Evolutionary conservation across 495 filamentous ascomycete species (phyloP).

Genomic region (Penicillium angulare): DNA sequence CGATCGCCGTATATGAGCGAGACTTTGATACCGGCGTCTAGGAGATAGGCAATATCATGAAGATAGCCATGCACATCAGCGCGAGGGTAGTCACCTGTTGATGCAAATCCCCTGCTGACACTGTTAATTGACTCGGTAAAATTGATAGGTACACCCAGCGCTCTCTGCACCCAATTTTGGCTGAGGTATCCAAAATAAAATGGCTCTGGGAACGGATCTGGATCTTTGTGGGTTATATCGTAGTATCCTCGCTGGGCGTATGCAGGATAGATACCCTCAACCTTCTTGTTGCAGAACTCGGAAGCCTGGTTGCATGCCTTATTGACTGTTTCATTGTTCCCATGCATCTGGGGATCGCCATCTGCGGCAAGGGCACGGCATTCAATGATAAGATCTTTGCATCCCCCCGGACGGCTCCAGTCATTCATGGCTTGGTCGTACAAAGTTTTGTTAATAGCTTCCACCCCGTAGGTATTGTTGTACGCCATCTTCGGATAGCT

Average conservation of each 20-base stretch:
- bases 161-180: constrained; percentile 57
- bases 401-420: constrained; percentile 55
- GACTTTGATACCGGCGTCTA: constrained; percentile 61
- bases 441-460: constrained; percentile 56
- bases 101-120: constrained; percentile 52
- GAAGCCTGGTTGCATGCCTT: constrained; percentile 36
- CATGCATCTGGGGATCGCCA: constrained; percentile 44
- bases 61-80: constrained; percentile 49
- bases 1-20: constrained; percentile 66
- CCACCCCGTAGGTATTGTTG: constrained; percentile 74
- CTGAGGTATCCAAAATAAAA: constrained; percentile 65
- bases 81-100: constrained; percentile 46
- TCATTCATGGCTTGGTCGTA: constrained; percentile 49
- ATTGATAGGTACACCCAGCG: constrained; percentile 66
- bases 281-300: constrained; percentile 33
- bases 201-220: constrained; percentile 62
- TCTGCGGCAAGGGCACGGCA: constrained; percentile 42
- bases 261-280: constrained; percentile 36
- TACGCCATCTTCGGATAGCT: constrained; percentile 66
- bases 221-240: constrained; percentile 55
- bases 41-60: constrained; percentile 50
- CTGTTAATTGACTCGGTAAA: constrained; percentile 53
- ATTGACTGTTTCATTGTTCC: constrained; percentile 45
- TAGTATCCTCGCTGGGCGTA: constrained; percentile 53
- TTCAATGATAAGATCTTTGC: constrained; percentile 54